Base-by-base conservation (phyloP, 768 basidiomycete species). In the Rhizopogon vinicolor region DNA sequence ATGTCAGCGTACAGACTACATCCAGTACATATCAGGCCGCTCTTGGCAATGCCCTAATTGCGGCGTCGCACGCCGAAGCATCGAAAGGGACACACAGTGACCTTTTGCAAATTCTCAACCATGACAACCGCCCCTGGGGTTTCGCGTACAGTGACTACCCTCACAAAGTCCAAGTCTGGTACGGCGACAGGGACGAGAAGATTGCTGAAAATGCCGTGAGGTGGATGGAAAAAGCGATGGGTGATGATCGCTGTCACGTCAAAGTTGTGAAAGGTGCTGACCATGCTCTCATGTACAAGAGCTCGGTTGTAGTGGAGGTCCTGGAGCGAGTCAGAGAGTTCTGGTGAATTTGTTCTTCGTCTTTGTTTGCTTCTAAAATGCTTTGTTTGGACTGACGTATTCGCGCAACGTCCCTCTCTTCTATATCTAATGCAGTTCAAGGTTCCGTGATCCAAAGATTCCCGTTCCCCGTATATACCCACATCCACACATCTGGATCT, bases 51-150 rank as follows among this genome's bases (percentile, higher is more conserved):
- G 93, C 93, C 2, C 79, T 99, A 33, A 85, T 95, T 42, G 91
- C 92, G 22, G 96, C 96, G 0, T 95, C 93, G 1, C 95, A 99
- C 68, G 89, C 95, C 2, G 96, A 98, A 68, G 93, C 93, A 5
- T 83, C 93, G 25, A 87, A 87, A 60, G 95, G 97, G 46, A 91
- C 90, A 0, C 92, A 96, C 62, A 82, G 85, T 54, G 97, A 99
- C 72, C 80, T 99, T 14, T 67, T 98, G 57, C 87, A 92, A 63
- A 96, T 99, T 66, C 77, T 98, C 53, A 93, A 95, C 63, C 91
- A 92, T 60, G 89, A 91, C 61, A 85, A 89, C 44, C 84, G 85
- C 59, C 85, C 90, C 1, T 93, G 91, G 90, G 96, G 92, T 0
- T 95, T 97, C 72, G 86, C 86, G 9, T 98, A 98, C 66, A 69